Evolutionary conservation across 2,329 filamentous ascomycete species (phyloP), one percentile per base, ranked within the genome.

Genomic region (Orbilia quercus): DNA sequence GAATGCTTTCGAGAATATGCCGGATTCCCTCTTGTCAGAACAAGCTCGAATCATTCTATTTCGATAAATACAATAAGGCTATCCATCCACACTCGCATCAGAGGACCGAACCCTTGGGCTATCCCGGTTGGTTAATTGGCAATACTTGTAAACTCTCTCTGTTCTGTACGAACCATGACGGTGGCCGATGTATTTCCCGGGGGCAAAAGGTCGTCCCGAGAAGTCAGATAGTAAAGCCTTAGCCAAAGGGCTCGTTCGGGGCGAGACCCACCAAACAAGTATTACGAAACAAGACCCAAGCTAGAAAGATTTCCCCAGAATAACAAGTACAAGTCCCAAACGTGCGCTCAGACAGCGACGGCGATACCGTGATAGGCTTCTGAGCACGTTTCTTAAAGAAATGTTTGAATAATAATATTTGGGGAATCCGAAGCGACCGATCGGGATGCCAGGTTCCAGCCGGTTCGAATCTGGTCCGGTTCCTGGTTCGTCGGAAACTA

Each of bases 341-440:
- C 45, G 45, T 38, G 64, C 55, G 64, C 64, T 51, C 55, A 48
- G 64, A 47, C 47, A 55, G 40, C 12, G 28, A 25, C 42, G 64
- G 64, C 22, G 47, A 62, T 42, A 62, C 55, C 64, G 64, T 55
- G 64, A 67, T 69, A 69, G 64, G 64, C 64, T 69, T 69, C 64
- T 40, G 64, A 69, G 55, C 64, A 69, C 64, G 63, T 59, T 67
- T 67, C 63, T 67, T 67, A 67, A 51, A 31, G 40, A 40, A 59
- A 51, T 58, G 42, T 67, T 51, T 48, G 44, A 45, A 48, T 28
- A 50, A 66, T 57, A 66, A 45, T 58, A 57, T 67, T n/a, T n/a
- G n/a, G n/a, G 40, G 55, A 44, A 23, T 51, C 57, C 34, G 55
- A 70, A 70, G 50, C 55, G 65, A 70, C 23, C 18, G 22, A 28